Evolutionary conservation across 192 early-diverging fungal species (phyloP).

Genomic region (Lobulomyces angularis): DNA sequence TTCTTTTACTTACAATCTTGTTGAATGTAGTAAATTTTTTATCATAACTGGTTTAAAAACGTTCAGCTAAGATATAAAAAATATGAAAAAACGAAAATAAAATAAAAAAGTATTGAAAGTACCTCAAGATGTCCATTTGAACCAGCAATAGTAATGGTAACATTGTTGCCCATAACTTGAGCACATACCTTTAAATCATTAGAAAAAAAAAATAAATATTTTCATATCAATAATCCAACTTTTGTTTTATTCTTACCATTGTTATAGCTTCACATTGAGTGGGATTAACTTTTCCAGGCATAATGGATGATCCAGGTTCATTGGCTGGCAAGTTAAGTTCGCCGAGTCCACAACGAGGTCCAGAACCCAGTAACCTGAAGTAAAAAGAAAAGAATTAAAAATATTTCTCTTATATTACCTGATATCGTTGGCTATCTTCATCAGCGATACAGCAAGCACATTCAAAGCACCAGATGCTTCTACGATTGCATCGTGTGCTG

Average conservation of each 20-base stretch:
- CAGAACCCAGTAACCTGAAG: constrained; percentile 44
- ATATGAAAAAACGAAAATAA: not conserved
- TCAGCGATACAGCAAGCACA: constrained; percentile 84
- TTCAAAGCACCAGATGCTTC: constrained; percentile 92
- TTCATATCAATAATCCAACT: too few species aligned
- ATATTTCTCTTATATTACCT: constrained; percentile 31
- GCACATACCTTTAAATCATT: too few species aligned
- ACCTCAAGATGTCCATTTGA: constrained; percentile 96
- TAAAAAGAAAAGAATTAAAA: not conserved
- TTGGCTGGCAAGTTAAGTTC: constrained; percentile 95
- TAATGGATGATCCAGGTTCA: constrained; percentile 98
- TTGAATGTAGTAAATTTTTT: constrained; percentile 90
- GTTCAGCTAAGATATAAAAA: constrained; percentile 53
- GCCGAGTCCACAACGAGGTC: constrained; percentile 94
- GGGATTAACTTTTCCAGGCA: constrained; percentile 99
- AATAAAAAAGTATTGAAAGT: constrained; percentile 8
- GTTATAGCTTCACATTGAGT: constrained; percentile 99
- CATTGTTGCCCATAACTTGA: constrained; percentile 98
- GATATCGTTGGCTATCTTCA: constrained; percentile 99
- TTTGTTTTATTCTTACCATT: too few species aligned
- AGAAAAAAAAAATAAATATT: too few species aligned
- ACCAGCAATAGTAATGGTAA: constrained; percentile 79
- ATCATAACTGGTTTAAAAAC: constrained; percentile 99
- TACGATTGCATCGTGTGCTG: constrained; percentile 95
- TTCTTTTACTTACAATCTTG: constrained; percentile 61